Base-by-base conservation (phyloP, 2,329 filamentous ascomycete genomes). In the Neopestalotiopsis rosae region DNA sequence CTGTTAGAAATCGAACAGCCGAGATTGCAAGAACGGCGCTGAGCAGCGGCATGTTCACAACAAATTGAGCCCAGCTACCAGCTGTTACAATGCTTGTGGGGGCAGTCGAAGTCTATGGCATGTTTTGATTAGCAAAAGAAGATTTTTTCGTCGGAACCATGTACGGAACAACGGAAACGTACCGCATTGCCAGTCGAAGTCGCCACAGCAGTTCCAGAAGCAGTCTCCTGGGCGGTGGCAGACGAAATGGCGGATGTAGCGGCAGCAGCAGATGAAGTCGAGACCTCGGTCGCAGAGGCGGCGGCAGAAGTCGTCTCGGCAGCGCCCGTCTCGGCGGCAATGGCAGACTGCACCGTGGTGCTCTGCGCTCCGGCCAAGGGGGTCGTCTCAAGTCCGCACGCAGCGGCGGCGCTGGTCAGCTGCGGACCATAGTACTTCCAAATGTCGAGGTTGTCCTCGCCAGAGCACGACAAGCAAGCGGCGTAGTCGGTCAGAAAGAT, bases 391-490 rank as follows among this genome's bases (percentile, higher is more conserved):
- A 68, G 49, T 1, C 49, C 52, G 45, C 67, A 68, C 5, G 42
- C 40, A 2, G 32, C 62, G 1, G 79, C 83, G 3, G 76, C 78
- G 17, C 62, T 72, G n/a, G 73, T 76, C 30, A 85, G 71, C 0
- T 77, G 76, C 57, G 69, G 73, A 12, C 83, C 78, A 70, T 86
- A 85, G 75, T 81, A 80, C 58, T 77, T 72, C 84, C 84, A 85
- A 73, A 85, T 84, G 67, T 81, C 76, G 67, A 78, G 77, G 58
- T 83, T 81, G 57, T 82, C 79, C 20, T 83, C 78, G 1, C 72
- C 73, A 1, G 73, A 64, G 71, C 84, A 85, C 58, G 78, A 72
- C 59, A 85, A 78, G 71, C 85, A 87, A 34, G 75, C 80, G 30
- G 81, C 74, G 75, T 85, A 82, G 70, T 81, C 76, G 14, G 74